Evolutionary conservation across 1,284 basidiomycete species (phyloP).

Genomic region (Anthracocystis setariae): DNA sequence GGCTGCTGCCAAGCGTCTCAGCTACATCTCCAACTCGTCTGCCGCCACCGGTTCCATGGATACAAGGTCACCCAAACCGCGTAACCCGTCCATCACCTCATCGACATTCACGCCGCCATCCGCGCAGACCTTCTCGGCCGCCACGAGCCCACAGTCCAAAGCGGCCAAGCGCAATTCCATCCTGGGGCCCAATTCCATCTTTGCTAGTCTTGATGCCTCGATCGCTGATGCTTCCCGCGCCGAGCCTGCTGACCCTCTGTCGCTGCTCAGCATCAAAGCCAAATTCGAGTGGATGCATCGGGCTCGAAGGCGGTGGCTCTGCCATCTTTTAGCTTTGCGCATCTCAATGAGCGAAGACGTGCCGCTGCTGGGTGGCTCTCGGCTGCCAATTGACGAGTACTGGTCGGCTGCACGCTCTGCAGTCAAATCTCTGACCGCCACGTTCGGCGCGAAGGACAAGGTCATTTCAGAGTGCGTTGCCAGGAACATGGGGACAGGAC

Average conservation of each 20-base stretch:
- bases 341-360: conserved; percentile 19
- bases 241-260: conserved; percentile 40
- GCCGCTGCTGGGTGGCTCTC: conserved; percentile 11
- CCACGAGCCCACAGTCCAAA: conserved; percentile 39
- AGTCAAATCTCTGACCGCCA: background rate
- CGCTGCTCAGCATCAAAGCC: conserved; percentile 51
- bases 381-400: conserved; percentile 29
- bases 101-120: conserved; percentile 31
- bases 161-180: conserved; percentile 42
- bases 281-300: conserved; percentile 61
- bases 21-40: conserved; percentile 51
- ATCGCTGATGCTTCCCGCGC: background rate
- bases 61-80: conserved; percentile 27
- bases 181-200: conserved; percentile 41
- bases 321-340: conserved; percentile 23
- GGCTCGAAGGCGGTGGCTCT: conserved; percentile 55
- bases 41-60: conserved; percentile 19
- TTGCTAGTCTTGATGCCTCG: conserved; percentile 22
- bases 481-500: conserved; percentile 27
- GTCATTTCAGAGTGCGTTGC: conserved; percentile 9
- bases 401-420: conserved; percentile 25
- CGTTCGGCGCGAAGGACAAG: conserved; percentile 8
- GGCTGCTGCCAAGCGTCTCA: conserved; percentile 51
- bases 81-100: conserved; percentile 26
- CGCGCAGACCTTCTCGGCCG: conserved; percentile 37